phyloP scores from a whole-genome alignment of 179 eudicot genomes.

The Beta lomatogona region DNA sequence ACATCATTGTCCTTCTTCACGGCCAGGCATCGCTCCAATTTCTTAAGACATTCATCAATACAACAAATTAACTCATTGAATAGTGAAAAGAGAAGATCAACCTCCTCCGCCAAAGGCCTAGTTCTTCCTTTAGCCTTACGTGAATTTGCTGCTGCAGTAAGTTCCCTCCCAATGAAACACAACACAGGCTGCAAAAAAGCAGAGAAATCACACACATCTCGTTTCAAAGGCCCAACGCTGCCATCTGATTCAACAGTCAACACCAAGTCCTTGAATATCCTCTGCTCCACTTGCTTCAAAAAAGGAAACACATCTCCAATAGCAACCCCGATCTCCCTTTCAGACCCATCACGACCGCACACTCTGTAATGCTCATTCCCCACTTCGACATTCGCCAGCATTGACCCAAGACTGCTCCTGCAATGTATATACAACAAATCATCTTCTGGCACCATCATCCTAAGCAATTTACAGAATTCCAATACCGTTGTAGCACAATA shows the following conservation, averaged over 20 bases:
- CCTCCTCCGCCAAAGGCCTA: not conserved
- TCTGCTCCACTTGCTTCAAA: slow-evolving; percentile 53
- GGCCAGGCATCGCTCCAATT: slow-evolving; percentile 41
- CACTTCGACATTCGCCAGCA: slow-evolving; percentile 40
- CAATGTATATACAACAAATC: slow-evolving; percentile 60
- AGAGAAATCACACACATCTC: slow-evolving; percentile 60
- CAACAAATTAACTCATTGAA: slow-evolving; percentile 41
- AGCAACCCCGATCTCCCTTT: slow-evolving; percentile 8
- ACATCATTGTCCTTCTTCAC: slow-evolving; percentile 31
- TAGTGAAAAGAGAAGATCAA: slow-evolving; percentile 32
- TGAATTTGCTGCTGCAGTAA: not conserved
- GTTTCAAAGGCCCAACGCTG: slow-evolving; percentile 25
- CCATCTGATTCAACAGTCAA: slow-evolving; percentile 24
- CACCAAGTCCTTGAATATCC: slow-evolving; percentile 38
- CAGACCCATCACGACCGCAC: not conserved
- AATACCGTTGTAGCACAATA: slow-evolving; percentile 51
- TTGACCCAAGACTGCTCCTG: slow-evolving; percentile 57
- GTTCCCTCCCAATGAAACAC: slow-evolving; percentile 10
- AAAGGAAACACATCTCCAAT: slow-evolving; percentile 56
- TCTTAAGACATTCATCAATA: slow-evolving; percentile 49
- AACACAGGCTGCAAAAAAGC: slow-evolving; percentile 54
- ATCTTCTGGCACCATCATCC: slow-evolving; percentile 29
- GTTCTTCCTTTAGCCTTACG: slow-evolving; percentile 2
- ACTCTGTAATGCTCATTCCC: slow-evolving; percentile 9
- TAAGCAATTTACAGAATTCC: slow-evolving; percentile 71